A percentile compares a stretch with the other conserved stretches of the same genome.
phyloP scores from a whole-genome alignment of 768 basidiomycete species.

The Pleurotus giganteus region DNA sequence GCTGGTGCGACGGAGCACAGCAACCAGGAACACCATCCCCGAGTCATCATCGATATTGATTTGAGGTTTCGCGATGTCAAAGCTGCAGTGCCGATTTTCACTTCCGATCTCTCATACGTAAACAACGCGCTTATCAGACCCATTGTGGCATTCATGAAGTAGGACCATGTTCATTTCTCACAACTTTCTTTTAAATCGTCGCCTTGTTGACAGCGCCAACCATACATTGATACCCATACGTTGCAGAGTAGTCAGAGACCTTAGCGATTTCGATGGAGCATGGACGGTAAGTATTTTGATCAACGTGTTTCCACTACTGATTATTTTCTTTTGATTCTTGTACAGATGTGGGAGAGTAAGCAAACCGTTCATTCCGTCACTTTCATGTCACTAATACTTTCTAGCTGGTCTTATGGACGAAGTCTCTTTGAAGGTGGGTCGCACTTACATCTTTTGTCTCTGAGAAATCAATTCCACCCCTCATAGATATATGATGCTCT shows the following conservation, averaged over 20 bases:
- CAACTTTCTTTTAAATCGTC: slow-evolving; percentile 6
- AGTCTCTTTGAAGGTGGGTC: slow-evolving; percentile 77
- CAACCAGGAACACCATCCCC: slow-evolving; percentile 32
- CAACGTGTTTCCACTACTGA: slow-evolving; percentile 7
- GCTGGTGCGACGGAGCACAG: slow-evolving; percentile 12
- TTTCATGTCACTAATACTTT: slow-evolving; percentile 10
- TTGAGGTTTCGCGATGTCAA: slow-evolving; percentile 93
- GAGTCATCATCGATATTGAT: slow-evolving; percentile 87
- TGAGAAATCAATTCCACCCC: slow-evolving; percentile 8
- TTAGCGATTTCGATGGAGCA: slow-evolving; percentile 89
- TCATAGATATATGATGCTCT: slow-evolving; percentile 83
- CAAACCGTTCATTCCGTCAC: slow-evolving; percentile 1
- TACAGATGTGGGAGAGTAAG: slow-evolving; percentile 92
- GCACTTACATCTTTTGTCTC: not conserved
- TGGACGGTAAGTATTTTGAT: slow-evolving; percentile 74
- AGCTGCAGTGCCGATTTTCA: slow-evolving; percentile 91
- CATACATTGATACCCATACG: slow-evolving; percentile 92
- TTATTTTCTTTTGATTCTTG: slow-evolving; percentile 11
- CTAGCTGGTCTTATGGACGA: slow-evolving; percentile 92
- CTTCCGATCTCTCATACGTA: slow-evolving; percentile 83
- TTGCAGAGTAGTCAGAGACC: slow-evolving; percentile 80
- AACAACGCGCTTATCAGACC: slow-evolving; percentile 92
- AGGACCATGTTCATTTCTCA: slow-evolving; percentile 24
- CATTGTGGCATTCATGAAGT: slow-evolving; percentile 99
- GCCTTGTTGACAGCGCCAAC: slow-evolving; percentile 62